Evolutionary conservation across 2,329 filamentous ascomycete genomes (phyloP).

Genomic region (Cordyceps javanica): DNA sequence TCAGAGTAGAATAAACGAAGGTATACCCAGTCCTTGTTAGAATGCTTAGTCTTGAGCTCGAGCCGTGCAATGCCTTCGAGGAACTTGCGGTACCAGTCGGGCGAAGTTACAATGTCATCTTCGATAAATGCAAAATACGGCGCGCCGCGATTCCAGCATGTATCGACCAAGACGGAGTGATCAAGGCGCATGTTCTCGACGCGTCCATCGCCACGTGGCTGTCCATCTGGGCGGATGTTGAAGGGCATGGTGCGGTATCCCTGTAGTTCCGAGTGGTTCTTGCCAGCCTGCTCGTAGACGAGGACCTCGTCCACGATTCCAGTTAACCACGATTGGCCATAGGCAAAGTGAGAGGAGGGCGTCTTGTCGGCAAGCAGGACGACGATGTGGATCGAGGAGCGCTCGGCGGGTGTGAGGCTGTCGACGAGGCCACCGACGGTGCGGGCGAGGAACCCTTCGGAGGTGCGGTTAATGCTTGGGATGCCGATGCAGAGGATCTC

Average conservation of each 20-base stretch:
- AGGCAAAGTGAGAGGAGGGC: slow-evolving; percentile 26
- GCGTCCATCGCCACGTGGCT: slow-evolving; percentile 21
- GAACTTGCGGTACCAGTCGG: slow-evolving; percentile 28
- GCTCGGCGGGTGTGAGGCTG: slow-evolving; percentile 24
- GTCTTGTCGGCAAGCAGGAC: slow-evolving; percentile 29
- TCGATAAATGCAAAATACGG: slow-evolving; percentile 32
- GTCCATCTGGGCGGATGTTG: slow-evolving; percentile 18
- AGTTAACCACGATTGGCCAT: slow-evolving; percentile 25
- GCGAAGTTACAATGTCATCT: slow-evolving; percentile 30
- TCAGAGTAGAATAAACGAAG: slow-evolving; percentile 34
- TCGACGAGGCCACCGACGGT: slow-evolving; percentile 28
- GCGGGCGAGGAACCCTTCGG: slow-evolving; percentile 23
- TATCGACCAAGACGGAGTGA: slow-evolving; percentile 27
- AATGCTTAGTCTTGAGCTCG: slow-evolving; percentile 18
- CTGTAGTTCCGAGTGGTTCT: slow-evolving; percentile 12
- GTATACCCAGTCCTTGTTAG: slow-evolving; percentile 28
- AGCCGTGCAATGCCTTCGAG: slow-evolving; percentile 23
- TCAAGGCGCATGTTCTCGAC: slow-evolving; percentile 29
- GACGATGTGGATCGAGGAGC: slow-evolving; percentile 26
- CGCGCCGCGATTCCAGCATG: slow-evolving; percentile 23
- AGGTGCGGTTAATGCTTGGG: slow-evolving; percentile 28
- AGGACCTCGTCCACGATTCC: slow-evolving; percentile 28
- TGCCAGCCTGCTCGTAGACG: slow-evolving; percentile 20
- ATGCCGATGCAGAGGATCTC: slow-evolving; percentile 27
- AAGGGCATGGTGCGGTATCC: slow-evolving; percentile 18